Percentiles rank a stretch among this genome's conserved stretches.
Conservation (phyloP, 768 basidiomycete species). For the Trametes cingulata region DNA sequence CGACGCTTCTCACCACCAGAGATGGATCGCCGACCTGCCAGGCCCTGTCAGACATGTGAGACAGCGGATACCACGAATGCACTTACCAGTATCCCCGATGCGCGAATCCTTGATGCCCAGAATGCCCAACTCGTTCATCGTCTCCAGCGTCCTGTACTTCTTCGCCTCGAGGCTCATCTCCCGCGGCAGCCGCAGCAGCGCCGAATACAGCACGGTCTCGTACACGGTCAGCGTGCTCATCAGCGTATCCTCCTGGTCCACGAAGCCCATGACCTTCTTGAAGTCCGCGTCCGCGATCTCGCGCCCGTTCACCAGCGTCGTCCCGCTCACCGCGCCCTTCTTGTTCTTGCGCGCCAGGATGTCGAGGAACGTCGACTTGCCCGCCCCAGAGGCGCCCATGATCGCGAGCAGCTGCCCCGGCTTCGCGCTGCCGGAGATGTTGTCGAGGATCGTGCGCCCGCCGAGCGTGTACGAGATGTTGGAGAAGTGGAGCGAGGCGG, state of each 20-base stretch:
- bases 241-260: slow-evolving; percentile 97
- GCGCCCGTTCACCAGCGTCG: slow-evolving; percentile 84
- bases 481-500: slow-evolving; percentile 90
- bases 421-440: slow-evolving; percentile 79
- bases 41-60: not conserved
- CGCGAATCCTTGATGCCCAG: slow-evolving; percentile 85
- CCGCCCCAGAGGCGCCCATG: slow-evolving; percentile 96
- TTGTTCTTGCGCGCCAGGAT: slow-evolving; percentile 92
- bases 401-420: slow-evolving; percentile 93
- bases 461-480: slow-evolving; percentile 78
- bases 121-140: slow-evolving; percentile 94
- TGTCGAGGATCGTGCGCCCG: slow-evolving; percentile 69
- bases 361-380: slow-evolving; percentile 95
- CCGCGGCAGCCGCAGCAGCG: slow-evolving; percentile 83
- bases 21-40: slow-evolving; percentile 80
- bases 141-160: slow-evolving; percentile 91
- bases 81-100: slow-evolving; percentile 83
- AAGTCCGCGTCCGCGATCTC: slow-evolving; percentile 73
- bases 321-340: slow-evolving; percentile 72
- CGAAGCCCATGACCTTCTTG: slow-evolving; percentile 87
- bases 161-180: slow-evolving; percentile 98
- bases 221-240: slow-evolving; percentile 98
- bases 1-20: slow-evolving; percentile 97
- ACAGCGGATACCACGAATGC: too few species aligned
- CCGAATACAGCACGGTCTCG: slow-evolving; percentile 95